Percentiles rank a stretch among this genome's conserved stretches.
These are phyloP conservation scores for Coleophoma crateriformis DNA, from an alignment of 2,329 filamentous ascomycete species.

Conservation along the genomic window DNA sequence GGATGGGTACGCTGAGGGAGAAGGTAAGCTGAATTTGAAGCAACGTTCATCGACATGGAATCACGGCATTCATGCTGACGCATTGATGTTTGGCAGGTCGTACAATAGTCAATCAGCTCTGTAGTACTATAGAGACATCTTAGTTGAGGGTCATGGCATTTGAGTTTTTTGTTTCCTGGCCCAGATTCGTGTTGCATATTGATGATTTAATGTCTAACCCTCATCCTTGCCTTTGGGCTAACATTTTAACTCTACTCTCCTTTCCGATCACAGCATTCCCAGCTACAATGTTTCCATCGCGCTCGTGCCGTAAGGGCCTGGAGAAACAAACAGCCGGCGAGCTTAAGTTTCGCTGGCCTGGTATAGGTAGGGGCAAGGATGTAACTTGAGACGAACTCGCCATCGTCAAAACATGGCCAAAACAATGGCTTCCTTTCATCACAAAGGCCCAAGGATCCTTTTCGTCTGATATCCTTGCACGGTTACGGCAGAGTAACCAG, in stretches of 20 bases:
- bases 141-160: background rate
- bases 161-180: background rate
- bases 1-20: slow-evolving; percentile 86
- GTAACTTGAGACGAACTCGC: slow-evolving; percentile 12
- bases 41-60: slow-evolving; percentile 4
- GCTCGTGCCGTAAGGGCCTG: too few species aligned
- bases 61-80: slow-evolving; percentile 19
- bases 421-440: slow-evolving; percentile 6
- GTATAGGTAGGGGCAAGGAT: slow-evolving; percentile 5
- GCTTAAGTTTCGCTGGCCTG: background rate
- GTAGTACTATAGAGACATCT: slow-evolving; percentile 17
- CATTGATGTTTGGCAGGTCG: slow-evolving; percentile 15
- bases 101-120: slow-evolving; percentile 18
- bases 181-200: background rate
- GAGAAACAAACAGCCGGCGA: background rate
- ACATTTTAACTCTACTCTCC: too few species aligned
- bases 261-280: background rate
- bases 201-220: background rate
- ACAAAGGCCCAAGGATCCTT: background rate
- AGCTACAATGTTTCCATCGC: background rate
- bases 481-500: background rate
- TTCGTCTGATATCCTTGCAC: slow-evolving; percentile 1
- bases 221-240: background rate
- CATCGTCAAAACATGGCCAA: slow-evolving; percentile 15
- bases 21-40: slow-evolving; percentile 60